Evolutionary conservation across 306 rosid species (phyloP).

Genomic region (Fragaria iinumae): DNA sequence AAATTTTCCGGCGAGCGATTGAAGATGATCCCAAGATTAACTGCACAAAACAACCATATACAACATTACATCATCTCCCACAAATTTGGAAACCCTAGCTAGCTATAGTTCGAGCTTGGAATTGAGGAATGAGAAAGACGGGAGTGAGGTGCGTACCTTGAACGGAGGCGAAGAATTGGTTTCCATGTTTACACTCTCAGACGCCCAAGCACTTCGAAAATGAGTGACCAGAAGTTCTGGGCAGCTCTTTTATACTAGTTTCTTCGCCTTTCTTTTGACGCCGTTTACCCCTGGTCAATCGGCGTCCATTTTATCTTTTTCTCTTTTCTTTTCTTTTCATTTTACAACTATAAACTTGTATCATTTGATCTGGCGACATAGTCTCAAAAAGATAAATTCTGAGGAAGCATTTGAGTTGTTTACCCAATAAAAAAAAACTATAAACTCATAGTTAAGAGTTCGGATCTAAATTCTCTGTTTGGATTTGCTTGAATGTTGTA

Average conservation of each 20-base stretch:
- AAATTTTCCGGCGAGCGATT: conserved; percentile 59
- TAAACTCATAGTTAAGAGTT: too few species aligned
- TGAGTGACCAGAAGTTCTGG: not conserved
- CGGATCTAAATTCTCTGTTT: too few species aligned
- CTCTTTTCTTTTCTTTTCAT: too few species aligned
- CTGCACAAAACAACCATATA: conserved; percentile 35
- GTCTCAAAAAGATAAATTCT: too few species aligned
- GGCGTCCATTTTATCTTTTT: too few species aligned
- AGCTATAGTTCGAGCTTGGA: not conserved
- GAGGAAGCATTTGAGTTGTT: too few species aligned
- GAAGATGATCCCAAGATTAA: conserved; percentile 75
- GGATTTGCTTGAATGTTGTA: too few species aligned
- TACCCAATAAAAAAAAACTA: too few species aligned
- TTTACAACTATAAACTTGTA: too few species aligned
- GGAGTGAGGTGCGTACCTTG: conserved; percentile 14
- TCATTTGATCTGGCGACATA: too few species aligned
- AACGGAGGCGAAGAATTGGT: conserved; percentile 16
- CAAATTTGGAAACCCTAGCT: conserved; percentile 18
- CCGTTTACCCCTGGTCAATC: not conserved
- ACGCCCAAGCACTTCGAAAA: not conserved
- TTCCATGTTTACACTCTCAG: conserved; percentile 17
- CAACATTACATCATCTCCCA: not conserved
- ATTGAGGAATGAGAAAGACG: not conserved
- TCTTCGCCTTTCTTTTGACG: not conserved
- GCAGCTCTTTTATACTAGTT: not conserved